Base-by-base conservation (phyloP, 2,329 filamentous ascomycete species). In the Xylariaceae sp. region DNA sequence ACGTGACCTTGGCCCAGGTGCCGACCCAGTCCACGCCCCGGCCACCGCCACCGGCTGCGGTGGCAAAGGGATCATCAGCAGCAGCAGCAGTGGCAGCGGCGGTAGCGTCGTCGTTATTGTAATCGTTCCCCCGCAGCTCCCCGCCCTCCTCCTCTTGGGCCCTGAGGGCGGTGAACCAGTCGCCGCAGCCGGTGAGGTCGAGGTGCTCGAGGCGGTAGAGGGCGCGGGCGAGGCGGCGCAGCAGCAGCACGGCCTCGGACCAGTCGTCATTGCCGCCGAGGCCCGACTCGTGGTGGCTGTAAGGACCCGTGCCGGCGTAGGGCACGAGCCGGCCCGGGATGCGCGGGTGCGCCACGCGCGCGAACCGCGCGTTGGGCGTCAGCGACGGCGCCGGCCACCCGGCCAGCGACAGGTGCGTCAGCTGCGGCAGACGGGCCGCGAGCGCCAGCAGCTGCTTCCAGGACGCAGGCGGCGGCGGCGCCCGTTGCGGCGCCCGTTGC, bases 371-470 rank as follows among this genome's bases (percentile, higher is more conserved):
- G 42, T 71, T 69, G 7, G 71, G 70, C 2, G 72, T 74, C n/a
- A 76, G 55, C 12, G 65, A 66, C 2, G 77, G 77, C 31, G 68
- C 65, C 2, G 77, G 76, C 77, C 77, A 80, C 49, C 70, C 72
- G 12, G 75, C 73, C 5, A 80, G 61, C 42, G 68, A 76, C 25
- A 80, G 59, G 45, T 80, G 75, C 2, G 76, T 80, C 24, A 80
- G 55, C 11, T 62, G 66, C 1, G 64, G 64, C 5, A 77, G 51
- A 43, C 70, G 73, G 9, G 60, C 51, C 0, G 72, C 65, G n/a
- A 80, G 52, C 2, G 62, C 45, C 16, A 80, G 58, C 4, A 80
- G 64, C 22, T 76, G 72, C 30, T 65, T 70, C 77, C 76, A 80
- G 1, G 74, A 77, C 12, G 65, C 62, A 5, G 53, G 51, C 5